Conservation (phyloP, 345 rosid genomes). For the Lumnitzera racemosa region DNA sequence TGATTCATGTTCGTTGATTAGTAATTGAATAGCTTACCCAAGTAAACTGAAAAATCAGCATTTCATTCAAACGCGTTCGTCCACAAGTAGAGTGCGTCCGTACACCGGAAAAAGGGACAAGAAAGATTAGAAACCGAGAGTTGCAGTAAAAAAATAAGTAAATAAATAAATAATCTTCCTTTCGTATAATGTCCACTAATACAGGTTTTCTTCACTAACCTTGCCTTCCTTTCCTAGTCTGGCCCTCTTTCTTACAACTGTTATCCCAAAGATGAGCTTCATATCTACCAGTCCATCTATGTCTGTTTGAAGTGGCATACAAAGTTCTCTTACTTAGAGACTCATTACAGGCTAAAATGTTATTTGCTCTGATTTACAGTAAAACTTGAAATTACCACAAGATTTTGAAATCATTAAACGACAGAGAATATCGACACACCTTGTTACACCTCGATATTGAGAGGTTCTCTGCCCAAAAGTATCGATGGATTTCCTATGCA, state of each 20-base stretch:
- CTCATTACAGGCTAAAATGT: too few relatives aligned
- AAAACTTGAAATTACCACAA: too few relatives aligned
- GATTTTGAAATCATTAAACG: not conserved
- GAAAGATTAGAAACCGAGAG: constrained; percentile 16
- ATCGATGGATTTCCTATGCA: constrained; percentile 62
- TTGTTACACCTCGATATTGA: constrained; percentile 75
- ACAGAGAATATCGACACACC: constrained; percentile 22
- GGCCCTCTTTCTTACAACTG: constrained; percentile 77
- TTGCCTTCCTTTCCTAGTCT: constrained; percentile 78
- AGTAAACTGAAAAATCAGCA: constrained; percentile 38
- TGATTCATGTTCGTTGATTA: too few relatives aligned
- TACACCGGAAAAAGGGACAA: constrained; percentile 18
- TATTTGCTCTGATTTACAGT: too few relatives aligned
- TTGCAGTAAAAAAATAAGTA: constrained; percentile 9
- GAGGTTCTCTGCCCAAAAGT: constrained; percentile 77
- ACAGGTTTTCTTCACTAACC: constrained; percentile 27
- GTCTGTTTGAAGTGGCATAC: constrained; percentile 20
- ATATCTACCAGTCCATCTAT: constrained; percentile 76
- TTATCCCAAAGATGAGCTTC: constrained; percentile 84
- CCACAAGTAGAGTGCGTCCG: constrained; percentile 12
- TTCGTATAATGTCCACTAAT: too few relatives aligned
- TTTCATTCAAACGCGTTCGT: constrained; percentile 29
- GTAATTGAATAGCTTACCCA: constrained; percentile 33
- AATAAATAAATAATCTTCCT: not conserved
- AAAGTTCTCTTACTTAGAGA: too few relatives aligned